Evolutionary conservation across 495 filamentous ascomycete genomes (phyloP), one percentile per base, ranked within the genome.

Genomic region (Podospora fimiseda): DNA sequence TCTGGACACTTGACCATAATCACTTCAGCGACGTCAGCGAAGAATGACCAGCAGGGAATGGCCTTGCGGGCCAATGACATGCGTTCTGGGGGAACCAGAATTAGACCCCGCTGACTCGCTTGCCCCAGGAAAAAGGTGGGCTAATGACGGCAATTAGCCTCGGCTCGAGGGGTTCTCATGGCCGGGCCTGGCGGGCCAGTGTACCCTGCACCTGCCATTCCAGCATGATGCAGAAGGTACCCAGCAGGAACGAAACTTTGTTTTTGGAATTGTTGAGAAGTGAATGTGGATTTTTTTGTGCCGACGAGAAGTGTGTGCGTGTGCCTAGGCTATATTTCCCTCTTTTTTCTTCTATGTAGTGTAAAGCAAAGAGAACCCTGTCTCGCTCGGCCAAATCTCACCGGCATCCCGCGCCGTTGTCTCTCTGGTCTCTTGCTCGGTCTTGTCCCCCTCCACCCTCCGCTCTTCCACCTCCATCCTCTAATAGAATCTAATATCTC

Each of bases 111-210:
- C 51, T 60, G 59, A 60, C 59, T 60, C 57, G 60, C 23, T 45
- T 13, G 16, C 55, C 55, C 55, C 50, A 47, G 53, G 37, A 19
- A 37, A 41, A 37, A 33, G 39, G 16, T 38, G 55, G 60, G 54
- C 45, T 58, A 58, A 58, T 53, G 60, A 49, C 57, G 57, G 54
- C 59, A 63, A 52, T 63, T 61, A 61, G 60, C 64, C 64, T 67
- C 64, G 64, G 64, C 60, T 67, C 41, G 54, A 56, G 48, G 53
- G 60, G 51, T 54, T 52, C 40, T 48, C 59, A 59, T 61, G 62
- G 52, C 62, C 47, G 59, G 40, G 53, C 53, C 60, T 33, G 27
- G 11, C 6, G 11, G 11, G 11, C 5, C 27, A 33, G 27, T 11
- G 27, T 5, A 11, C 6, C 27, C 27, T 11, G 11, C 27, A n/a